Base-by-base conservation (phyloP, 345 rosid species). In the Punica granatum region DNA sequence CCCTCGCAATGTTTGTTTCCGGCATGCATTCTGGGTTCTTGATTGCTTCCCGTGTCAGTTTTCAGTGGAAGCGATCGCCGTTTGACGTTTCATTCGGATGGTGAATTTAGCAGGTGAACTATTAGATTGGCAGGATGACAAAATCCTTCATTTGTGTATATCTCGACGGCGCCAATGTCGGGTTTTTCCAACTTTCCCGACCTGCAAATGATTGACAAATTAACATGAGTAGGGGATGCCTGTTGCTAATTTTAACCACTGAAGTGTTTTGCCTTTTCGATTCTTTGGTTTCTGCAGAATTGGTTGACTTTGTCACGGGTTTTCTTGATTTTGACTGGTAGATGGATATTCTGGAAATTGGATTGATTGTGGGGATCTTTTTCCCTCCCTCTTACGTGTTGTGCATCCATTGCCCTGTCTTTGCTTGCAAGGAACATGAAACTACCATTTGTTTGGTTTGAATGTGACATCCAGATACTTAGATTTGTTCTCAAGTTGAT, bases 271-370 rank as follows among this genome's bases (percentile, higher is more conserved):
- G n/a, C n/a, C n/a, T 51, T 21, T 3, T 23, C 1, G 28, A 3
- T 51, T 51, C 3, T 51, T 6, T 51, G 58, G 9, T 7, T 51
- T n/a, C 28, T 51, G 58, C 3, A 23, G 6, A 25, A 49, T 49
- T 49, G 7, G 28, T n/a, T 49, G n/a, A n/a, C n/a, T n/a, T n/a
- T n/a, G n/a, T n/a, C n/a, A n/a, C 26, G 56, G 12, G 9, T 54
- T 54, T 26, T 56, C 33, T 26, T 56, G 61, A 13, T 56, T 56
- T 56, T 56, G 61, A 56, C 61, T 56, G 33, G 32, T 56, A 56
- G 33, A 30, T 56, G 5, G 16, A 30, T 56, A 30, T 56, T 28
- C 34, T 30, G 61, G 26, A n/a, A 18, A 9, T 25, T 46, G 53
- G 59, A 25, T 53, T 53, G 59, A 11, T 53, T 25, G 6, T 53